These are phyloP conservation scores for Coemansia sp. DNA, from an alignment of 192 early-diverging fungal species.

Conservation along the genomic window DNA sequence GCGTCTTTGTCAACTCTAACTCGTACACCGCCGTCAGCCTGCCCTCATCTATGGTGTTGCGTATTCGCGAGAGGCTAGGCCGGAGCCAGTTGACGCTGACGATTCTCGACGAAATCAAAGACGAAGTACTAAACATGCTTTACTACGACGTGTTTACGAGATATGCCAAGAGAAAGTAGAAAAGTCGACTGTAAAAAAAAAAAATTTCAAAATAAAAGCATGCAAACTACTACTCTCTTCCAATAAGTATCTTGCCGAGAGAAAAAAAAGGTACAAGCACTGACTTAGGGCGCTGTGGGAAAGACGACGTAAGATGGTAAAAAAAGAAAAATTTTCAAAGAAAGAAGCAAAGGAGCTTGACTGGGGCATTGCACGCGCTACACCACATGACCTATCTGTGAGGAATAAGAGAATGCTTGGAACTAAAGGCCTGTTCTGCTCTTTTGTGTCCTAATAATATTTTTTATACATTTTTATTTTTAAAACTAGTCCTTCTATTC, in stretches of 20 bases:
- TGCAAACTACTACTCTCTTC: not conserved
- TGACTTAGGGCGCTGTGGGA: not conserved
- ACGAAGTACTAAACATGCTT: constrained; percentile 54
- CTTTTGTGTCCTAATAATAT: not conserved
- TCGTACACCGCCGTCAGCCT: constrained; percentile 47
- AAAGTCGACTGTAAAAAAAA: not conserved
- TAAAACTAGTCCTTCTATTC: not conserved
- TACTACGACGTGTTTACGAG: constrained; percentile 53
- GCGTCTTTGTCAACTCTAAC: constrained; percentile 54
- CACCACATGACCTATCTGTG: not conserved
- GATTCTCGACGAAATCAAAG: constrained; percentile 55
- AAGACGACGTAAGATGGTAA: not conserved
- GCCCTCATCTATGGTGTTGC: constrained; percentile 41
- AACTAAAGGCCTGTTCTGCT: not conserved
- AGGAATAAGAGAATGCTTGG: not conserved
- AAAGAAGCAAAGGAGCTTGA: not conserved
- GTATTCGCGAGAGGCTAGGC: constrained; percentile 39
- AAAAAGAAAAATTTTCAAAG: not conserved
- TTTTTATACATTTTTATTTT: not conserved
- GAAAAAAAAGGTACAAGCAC: not conserved
- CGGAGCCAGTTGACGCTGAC: constrained; percentile 38
- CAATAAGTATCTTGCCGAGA: not conserved
- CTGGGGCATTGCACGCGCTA: not conserved
- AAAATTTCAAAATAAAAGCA: not conserved
- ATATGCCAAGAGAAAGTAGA: constrained; percentile 31